Base-by-base conservation (phyloP, 768 basidiomycete species). In the Mycena floridula region DNA sequence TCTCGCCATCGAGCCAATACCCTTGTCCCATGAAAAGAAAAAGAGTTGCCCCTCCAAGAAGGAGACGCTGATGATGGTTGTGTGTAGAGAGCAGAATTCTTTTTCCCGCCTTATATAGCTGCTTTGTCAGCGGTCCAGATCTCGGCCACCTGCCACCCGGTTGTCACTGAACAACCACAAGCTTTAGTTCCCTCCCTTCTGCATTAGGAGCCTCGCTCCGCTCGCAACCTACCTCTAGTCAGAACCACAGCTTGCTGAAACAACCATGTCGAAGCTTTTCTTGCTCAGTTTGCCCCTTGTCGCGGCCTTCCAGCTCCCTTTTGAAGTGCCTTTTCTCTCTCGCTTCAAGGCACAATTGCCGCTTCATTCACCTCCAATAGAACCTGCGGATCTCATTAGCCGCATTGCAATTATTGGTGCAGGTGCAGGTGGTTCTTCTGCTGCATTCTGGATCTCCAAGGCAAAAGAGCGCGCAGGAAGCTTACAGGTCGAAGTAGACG, bases 391-490 rank as follows among this genome's bases (percentile, higher is more conserved):
- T 20, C 46, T 49, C 15, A 55, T 69, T 0, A 76, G 81, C 37
- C 66, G 82, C 38, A 73, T 96, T 53, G 93, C 92, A 7, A 81
- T 96, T 56, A 78, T 96, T 43, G 93, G 47, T 36, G 92, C 93
- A 0, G 93, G 93, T 22, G 91, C 93, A 12, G 89, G 73, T 8
- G 93, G 93, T 7, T 79, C 78, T 13, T 85, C 89, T 21, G 87
- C 91, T 18, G 90, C 81, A 2, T 88, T 79, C 57, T 88, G 91
- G 83, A 81, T 94, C 43, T 74, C 77, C 16, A 85, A 85, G 58
- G 87, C 85, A 22, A 82, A 83, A 53, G 73, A 86, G 51, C 70
- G 85, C 21, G 81, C 73, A 46, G 80, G 76, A n/a, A 21, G 22
- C 3, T 51, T 89, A 25, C 72, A 85, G 45, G 70, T 89, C 3